These are phyloP conservation scores for Phylloporus arenicola DNA, from an alignment of 768 basidiomycete genomes.

Conservation along the genomic window DNA sequence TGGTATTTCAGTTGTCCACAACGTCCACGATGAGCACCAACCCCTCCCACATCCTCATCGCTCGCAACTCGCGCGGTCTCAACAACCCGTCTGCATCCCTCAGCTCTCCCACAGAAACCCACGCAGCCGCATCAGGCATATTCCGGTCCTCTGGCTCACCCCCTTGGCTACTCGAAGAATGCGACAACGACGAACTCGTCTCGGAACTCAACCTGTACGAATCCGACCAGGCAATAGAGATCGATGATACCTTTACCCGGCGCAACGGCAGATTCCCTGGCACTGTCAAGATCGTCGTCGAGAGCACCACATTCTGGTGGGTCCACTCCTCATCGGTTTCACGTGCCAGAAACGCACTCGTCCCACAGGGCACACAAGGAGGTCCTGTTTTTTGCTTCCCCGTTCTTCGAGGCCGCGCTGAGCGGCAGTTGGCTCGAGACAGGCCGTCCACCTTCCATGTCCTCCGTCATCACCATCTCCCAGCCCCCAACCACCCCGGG, in stretches of 20 bases:
- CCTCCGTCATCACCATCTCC: conserved; percentile 79
- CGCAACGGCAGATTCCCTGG: conserved; percentile 63
- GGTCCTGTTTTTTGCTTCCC: conserved; percentile 86
- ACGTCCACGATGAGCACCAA: conserved; percentile 35
- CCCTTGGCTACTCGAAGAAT: conserved; percentile 74
- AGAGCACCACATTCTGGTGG: conserved; percentile 86
- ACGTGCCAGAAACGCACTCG: conserved; percentile 6
- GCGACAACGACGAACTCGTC: conserved; percentile 62
- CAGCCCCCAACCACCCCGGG: conserved; percentile 62
- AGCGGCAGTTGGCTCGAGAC: conserved; percentile 93
- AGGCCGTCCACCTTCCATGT: conserved; percentile 71
- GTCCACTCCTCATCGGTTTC: conserved; percentile 23
- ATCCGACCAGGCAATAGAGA: conserved; percentile 67
- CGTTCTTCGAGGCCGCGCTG: conserved; percentile 88
- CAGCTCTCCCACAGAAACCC: conserved; percentile 82
- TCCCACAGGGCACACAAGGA: conserved; percentile 80
- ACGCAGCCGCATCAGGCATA: conserved; percentile 80
- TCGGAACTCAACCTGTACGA: conserved; percentile 65
- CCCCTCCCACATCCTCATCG: conserved; percentile 84
- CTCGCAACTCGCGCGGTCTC: conserved; percentile 72
- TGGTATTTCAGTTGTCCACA: not conserved
- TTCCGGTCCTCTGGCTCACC: conserved; percentile 78
- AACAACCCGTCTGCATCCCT: conserved; percentile 76
- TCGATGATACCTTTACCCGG: conserved; percentile 74
- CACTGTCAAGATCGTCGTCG: conserved; percentile 86